Base-by-base conservation (phyloP, 371 early-diverging fungal species). In the Rhizopus sp. region DNA sequence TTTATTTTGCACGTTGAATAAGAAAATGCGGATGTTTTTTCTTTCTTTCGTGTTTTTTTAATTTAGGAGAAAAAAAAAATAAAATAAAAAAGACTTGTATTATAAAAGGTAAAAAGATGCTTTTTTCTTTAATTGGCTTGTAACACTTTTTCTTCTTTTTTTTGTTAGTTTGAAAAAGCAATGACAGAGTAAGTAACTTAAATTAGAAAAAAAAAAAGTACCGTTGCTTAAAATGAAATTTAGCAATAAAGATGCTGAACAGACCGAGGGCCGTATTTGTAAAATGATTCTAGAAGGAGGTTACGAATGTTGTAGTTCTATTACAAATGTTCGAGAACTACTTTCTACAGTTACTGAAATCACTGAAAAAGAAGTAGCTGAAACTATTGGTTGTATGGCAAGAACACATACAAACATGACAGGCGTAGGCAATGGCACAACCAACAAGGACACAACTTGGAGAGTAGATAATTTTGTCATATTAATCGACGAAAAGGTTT, bases 351-450 rank as follows among this genome's bases (percentile, higher is more conserved):
- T 68, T 31, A 50, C 63, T 4, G 42, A 59, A 16, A 55, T 73
- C 17, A 50, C 64, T 15, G 91, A 90, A 41, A 78, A 77, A 39
- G 85, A 87, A 46, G 78, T 92, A n/a, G 89, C 91, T 9, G 78
- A 83, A n/a, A 72, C 81, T 1, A 55, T 92, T 37, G 86, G 83
- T 16, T 85, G 88, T 81, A 91, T 92, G 87, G 83, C 85, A 17
- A 72, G 81, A 41, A 80, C 87, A 0, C 82, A 78, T 55, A 66
- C 80, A 15, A 82, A 81, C 42, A 75, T 84, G 55, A 72, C 68
- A 33, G 77, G 82, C 7, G 82, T 83, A 34, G 70, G 72, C 51
- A 59, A 62, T 58, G 66, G 75, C 13, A 53, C 66, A 37, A 15
- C 63, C 8, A 45, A 32, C 3, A 51, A 62, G 39, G 74, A 46